Base-by-base conservation (phyloP, 2,329 filamentous ascomycete species). In the Didymella pinodella region DNA sequence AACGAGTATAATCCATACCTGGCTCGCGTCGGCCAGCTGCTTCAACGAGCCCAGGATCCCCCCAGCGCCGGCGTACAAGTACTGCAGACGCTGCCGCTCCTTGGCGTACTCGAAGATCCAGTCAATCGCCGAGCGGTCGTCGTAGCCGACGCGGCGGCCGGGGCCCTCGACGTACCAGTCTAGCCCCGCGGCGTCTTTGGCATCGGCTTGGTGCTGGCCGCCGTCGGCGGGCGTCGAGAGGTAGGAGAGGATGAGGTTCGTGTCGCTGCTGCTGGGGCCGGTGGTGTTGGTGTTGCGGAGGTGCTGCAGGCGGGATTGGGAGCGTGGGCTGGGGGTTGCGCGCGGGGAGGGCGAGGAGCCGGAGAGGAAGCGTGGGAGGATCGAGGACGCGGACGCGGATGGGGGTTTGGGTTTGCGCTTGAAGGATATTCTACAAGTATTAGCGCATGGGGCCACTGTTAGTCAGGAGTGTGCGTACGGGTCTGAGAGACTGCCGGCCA, bases 101-200 rank as follows among this genome's bases (percentile, higher is more conserved):
- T 97, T 97, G 51, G 91, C 95, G 74, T 98, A 97, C 78, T 99
- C 95, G 70, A 97, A 98, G 74, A 98, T 98, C 95, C 95, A 99
- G 81, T 99, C 95, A 75, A 99, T 99, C 58, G 95, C 94, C 16
- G 94, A 97, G 75, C 97, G 83, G 79, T 99, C 91, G 73, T 97
- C 94, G 80, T 99, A 99, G 54, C 91, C 94, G 36, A 97, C 93
- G 72, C 95, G 87, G 52, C 92, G 87, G 1, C 93, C 93, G 0
- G 92, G 93, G 0, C 92, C 93, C 77, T 97, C 94, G 47, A 90
- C 85, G 74, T 96, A 91, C 94, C 94, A 98, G 77, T 98, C 94
- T 20, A 81, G 65, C 0, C 76, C 76, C 14, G 66, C 73, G 25
- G 76, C 74, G 63, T 83, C 80, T 63, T 82, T 82, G 47, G 74